A percentile compares a stretch with the other conserved stretches of the same genome.
These are phyloP conservation scores for Herpetomonas samuelpessoai DNA, from an alignment of 208 protist genomes.

Conservation along the genomic window DNA sequence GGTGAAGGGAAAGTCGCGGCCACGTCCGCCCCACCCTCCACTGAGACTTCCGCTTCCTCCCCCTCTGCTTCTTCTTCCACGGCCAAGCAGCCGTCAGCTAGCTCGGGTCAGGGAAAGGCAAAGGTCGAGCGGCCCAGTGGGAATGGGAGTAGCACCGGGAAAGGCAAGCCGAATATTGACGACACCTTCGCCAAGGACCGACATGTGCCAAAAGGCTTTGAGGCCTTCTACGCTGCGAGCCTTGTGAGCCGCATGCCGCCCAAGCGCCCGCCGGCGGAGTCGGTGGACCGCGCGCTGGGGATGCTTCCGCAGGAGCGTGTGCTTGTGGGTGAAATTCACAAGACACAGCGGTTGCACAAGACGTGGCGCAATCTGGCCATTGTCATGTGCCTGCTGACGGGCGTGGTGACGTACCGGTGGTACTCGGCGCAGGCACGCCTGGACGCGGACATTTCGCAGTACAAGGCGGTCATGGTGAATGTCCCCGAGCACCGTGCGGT, in stretches of 20 bases:
- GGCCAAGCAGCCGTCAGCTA: not conserved
- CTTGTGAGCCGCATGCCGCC: conserved; percentile 42
- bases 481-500: conserved; percentile 40
- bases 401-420: conserved; percentile 25
- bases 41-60: too few relatives aligned
- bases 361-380: conserved; percentile 23
- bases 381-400: conserved; percentile 28
- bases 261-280: conserved; percentile 33
- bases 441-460: conserved; percentile 42
- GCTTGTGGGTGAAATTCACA: conserved; percentile 38
- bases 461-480: conserved; percentile 52
- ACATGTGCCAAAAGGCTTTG: conserved; percentile 60
- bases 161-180: conserved; percentile 4
- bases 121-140: not conserved
- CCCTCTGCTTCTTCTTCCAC: too few relatives aligned
- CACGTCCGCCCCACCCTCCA: too few relatives aligned
- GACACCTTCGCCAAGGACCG: conserved; percentile 21
- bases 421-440: conserved; percentile 33
- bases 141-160: conserved; percentile 6
- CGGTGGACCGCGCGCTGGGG: conserved; percentile 41
- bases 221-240: conserved; percentile 56
- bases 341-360: conserved; percentile 22
- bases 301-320: conserved; percentile 59
- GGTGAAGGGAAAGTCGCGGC: too few relatives aligned
- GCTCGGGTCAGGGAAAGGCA: not conserved